Percentiles rank a stretch among this genome's conserved stretches.
Evolutionary conservation across 108 stramenopile genomes (phyloP).

Genomic region (Cyclostephanos tholiformis): DNA sequence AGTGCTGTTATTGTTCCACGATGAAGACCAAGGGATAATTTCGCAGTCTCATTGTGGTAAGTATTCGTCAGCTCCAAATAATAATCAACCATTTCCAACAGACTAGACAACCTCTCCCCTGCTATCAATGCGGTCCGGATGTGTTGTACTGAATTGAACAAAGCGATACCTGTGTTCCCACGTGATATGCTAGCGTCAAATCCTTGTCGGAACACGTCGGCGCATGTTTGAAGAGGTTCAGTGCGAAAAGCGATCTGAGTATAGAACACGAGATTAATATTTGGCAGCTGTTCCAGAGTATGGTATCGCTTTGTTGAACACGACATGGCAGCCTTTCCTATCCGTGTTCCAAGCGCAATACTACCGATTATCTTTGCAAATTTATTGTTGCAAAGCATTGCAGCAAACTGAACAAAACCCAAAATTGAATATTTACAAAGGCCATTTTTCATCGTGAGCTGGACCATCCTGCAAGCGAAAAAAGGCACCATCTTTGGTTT

Average conservation of each 20-base stretch:
- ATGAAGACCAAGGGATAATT: neutral
- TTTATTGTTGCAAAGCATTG: slow-evolving; percentile 4
- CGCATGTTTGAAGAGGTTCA: slow-evolving; percentile 31
- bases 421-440: slow-evolving; percentile 32
- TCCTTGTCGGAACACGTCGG: slow-evolving; percentile 15
- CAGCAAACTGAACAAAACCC: slow-evolving; percentile 20
- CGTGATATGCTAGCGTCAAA: neutral
- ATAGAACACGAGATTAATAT: slow-evolving; percentile 11
- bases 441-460: slow-evolving; percentile 33
- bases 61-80: slow-evolving; percentile 16
- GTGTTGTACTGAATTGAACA: slow-evolving; percentile 10
- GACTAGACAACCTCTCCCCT: slow-evolving; percentile 21
- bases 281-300: neutral
- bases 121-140: slow-evolving; percentile 11
- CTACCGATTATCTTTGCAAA: neutral
- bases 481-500: slow-evolving; percentile 20
- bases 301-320: slow-evolving; percentile 6
- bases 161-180: slow-evolving; percentile 20
- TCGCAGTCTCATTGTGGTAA: slow-evolving; percentile 4
- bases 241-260: slow-evolving; percentile 10
- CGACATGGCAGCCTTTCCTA: slow-evolving; percentile 23
- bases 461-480: slow-evolving; percentile 22
- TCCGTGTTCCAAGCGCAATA: slow-evolving; percentile 7
- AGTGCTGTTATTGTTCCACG: too few relatives aligned
- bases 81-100: slow-evolving; percentile 17